Conservation (phyloP, 345 rosid genomes). For the Euclidium syriacum region DNA sequence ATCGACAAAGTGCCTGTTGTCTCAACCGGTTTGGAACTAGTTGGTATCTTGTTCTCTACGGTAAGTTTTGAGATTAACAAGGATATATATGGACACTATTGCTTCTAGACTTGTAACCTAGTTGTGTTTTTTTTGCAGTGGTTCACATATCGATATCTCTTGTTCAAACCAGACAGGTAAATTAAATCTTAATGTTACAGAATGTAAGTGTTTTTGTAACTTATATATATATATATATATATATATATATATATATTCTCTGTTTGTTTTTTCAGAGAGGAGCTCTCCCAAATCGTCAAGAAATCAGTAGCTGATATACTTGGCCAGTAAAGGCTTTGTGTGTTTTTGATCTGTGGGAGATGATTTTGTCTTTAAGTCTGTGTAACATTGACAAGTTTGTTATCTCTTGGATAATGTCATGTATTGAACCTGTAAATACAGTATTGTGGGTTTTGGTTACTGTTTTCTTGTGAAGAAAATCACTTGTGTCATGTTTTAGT, state of each 20-base stretch:
- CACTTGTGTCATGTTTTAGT: too few relatives aligned
- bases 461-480: conserved; percentile 2
- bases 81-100: neutral
- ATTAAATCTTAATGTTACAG: neutral
- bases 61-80: conserved; percentile 36
- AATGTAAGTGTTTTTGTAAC: neutral
- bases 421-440: conserved; percentile 15
- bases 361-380: conserved; percentile 15
- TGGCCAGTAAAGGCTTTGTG: conserved; percentile 50
- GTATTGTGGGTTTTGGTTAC: conserved; percentile 16
- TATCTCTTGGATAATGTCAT: neutral
- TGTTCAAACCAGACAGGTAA: conserved; percentile 85
- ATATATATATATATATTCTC: too few relatives aligned
- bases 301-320: conserved; percentile 55
- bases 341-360: conserved; percentile 4
- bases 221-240: neutral
- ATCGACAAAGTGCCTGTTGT: conserved; percentile 76
- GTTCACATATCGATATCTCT: conserved; percentile 85
- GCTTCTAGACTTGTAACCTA: neutral
- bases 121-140: conserved; percentile 45
- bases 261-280: conserved; percentile 49
- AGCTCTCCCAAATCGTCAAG: conserved; percentile 55
- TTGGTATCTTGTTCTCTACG: conserved; percentile 70
- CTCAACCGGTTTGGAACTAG: conserved; percentile 57
- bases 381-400: conserved; percentile 18